phyloP scores from a whole-genome alignment of 345 rosid species.

The Erysimum cheiranthoides region DNA sequence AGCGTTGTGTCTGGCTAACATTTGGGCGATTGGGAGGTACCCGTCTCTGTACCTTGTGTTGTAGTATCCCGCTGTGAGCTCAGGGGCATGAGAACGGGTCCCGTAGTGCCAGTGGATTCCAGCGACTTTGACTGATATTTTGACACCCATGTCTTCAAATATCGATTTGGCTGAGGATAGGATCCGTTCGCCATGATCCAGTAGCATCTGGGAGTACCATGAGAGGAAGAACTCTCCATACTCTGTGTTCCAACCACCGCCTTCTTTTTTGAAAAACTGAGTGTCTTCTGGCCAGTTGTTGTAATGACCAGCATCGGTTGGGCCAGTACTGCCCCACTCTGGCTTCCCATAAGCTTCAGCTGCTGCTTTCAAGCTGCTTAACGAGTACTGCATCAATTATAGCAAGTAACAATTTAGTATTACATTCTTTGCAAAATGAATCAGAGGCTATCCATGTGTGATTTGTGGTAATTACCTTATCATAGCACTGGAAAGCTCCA shows the following conservation, averaged over 20 bases:
- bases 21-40: constrained; percentile 88
- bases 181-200: constrained; percentile 85
- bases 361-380: constrained; percentile 83
- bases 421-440: background rate
- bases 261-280: constrained; percentile 75
- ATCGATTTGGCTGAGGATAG: constrained; percentile 65
- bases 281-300: constrained; percentile 99
- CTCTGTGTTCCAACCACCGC: constrained; percentile 80
- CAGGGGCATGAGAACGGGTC: constrained; percentile 93
- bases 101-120: constrained; percentile 99
- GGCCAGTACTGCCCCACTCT: constrained; percentile 96
- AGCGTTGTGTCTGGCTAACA: constrained; percentile 88
- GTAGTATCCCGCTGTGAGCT: constrained; percentile 97
- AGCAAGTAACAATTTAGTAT: constrained; percentile 19
- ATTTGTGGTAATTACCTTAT: constrained; percentile 57
- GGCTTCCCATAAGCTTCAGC: constrained; percentile 90
- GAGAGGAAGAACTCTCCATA: constrained; percentile 91
- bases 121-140: constrained; percentile 88
- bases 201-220: constrained; percentile 91
- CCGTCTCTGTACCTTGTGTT: constrained; percentile 91
- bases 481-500: constrained; percentile 98
- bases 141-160: constrained; percentile 56
- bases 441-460: background rate
- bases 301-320: constrained; percentile 95
- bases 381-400: constrained; percentile 64